These are phyloP conservation scores for Tolypocladium pustulatum DNA, from an alignment of 2,329 filamentous ascomycete species.

Conservation along the genomic window DNA sequence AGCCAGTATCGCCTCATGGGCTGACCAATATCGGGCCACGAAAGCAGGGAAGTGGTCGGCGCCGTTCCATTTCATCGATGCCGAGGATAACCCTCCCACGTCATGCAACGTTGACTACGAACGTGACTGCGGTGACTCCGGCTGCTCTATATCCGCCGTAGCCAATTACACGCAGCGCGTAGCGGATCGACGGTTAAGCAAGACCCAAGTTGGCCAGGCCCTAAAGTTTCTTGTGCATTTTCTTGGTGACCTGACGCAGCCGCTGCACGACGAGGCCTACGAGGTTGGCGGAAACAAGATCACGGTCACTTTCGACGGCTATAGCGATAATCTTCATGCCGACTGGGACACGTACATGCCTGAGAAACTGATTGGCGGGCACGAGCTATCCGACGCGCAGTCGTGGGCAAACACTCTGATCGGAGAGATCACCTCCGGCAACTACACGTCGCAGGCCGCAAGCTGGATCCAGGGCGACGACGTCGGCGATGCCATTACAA, in stretches of 20 bases:
- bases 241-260: conserved; percentile 45
- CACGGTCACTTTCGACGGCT: conserved; percentile 38
- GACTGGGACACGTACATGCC: conserved; percentile 52
- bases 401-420: conserved; percentile 25
- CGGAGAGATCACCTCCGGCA: conserved; percentile 24
- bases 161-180: conserved; percentile 17
- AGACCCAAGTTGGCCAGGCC: conserved; percentile 7
- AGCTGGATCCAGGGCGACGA: conserved; percentile 25
- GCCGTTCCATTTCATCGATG: conserved; percentile 42
- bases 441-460: conserved; percentile 21
- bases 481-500: conserved; percentile 17
- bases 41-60: conserved; percentile 33
- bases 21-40: conserved; percentile 37
- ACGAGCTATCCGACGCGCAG: conserved; percentile 21
- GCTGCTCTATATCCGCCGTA: conserved; percentile 15
- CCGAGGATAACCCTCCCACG: conserved; percentile 23
- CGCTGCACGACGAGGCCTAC: conserved; percentile 41
- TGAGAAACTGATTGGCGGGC: conserved; percentile 29
- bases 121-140: conserved; percentile 15
- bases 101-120: conserved; percentile 30
- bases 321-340: conserved; percentile 46
- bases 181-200: conserved; percentile 6
- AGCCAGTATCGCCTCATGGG: conserved; percentile 30
- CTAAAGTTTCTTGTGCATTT: conserved; percentile 31
- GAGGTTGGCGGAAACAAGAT: conserved; percentile 43